phyloP scores from a whole-genome alignment of 352 stramenopile genomes.

The Globisporangium mamillatum region DNA sequence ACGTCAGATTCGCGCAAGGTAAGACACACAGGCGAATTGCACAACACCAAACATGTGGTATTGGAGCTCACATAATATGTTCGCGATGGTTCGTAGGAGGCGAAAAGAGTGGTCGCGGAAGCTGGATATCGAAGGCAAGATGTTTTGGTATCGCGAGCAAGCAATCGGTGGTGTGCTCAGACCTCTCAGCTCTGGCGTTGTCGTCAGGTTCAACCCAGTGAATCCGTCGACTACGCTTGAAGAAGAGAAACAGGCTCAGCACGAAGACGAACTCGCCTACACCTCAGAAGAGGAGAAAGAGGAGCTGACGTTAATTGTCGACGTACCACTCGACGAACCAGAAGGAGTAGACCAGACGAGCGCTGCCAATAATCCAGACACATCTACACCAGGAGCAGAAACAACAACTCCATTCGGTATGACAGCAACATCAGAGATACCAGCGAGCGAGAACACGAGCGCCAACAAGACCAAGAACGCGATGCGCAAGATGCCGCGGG shows the following conservation, averaged over 20 bases:
- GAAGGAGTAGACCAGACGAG: neutral
- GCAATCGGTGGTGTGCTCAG: neutral
- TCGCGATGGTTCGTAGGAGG: conserved; percentile 13
- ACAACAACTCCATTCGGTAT: too few species aligned
- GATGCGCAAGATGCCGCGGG: conserved; percentile 25
- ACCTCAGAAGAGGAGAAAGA: conserved; percentile 9
- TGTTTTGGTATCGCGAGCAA: conserved; percentile 50
- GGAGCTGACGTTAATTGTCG: neutral
- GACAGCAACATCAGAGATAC: neutral
- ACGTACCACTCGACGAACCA: neutral
- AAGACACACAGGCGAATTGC: neutral
- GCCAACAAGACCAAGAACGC: conserved; percentile 27
- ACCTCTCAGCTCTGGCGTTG: neutral
- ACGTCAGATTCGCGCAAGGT: conserved; percentile 33
- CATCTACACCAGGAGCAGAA: neutral
- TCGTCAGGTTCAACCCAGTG: conserved; percentile 9
- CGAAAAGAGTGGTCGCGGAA: conserved; percentile 59
- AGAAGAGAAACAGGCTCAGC: neutral
- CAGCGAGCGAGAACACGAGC: neutral
- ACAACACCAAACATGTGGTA: too few species aligned
- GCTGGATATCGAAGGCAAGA: conserved; percentile 47
- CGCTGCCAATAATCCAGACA: neutral
- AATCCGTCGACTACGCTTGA: neutral
- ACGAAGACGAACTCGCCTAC: neutral
- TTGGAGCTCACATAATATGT: neutral